Percentiles rank a stretch among this genome's conserved stretches.
phyloP scores from a whole-genome alignment of 768 basidiomycete genomes.

The Pleurotus djamor region DNA sequence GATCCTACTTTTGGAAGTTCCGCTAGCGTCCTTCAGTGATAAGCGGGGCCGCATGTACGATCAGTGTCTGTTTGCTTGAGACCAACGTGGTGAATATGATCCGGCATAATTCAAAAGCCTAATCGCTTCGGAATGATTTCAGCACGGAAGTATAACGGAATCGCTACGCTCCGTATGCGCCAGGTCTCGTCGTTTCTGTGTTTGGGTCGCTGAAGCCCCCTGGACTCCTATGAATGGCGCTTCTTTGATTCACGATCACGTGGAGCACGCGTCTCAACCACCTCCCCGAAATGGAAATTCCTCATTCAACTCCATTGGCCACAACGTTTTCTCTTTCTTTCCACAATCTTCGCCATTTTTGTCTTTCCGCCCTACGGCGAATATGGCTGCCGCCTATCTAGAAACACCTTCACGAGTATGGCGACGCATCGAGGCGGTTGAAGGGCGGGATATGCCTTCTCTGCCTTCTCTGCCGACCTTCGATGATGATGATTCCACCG shows the following conservation, averaged over 20 bases:
- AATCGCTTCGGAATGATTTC: neutral
- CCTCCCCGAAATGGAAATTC: neutral
- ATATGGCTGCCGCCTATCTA: slow-evolving; percentile 40
- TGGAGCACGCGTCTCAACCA: neutral
- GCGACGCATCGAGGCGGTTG: slow-evolving; percentile 78
- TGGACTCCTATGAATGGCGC: neutral
- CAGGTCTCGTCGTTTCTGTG: neutral
- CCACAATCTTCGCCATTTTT: neutral
- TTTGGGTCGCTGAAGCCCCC: neutral
- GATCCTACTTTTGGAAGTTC: neutral
- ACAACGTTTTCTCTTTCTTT: neutral
- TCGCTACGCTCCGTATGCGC: neutral
- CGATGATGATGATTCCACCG: slow-evolving; percentile 52
- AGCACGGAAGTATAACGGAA: neutral
- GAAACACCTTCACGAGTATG: slow-evolving; percentile 87
- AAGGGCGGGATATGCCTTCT: slow-evolving; percentile 77
- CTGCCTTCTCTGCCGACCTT: slow-evolving; percentile 74
- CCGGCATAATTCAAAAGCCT: neutral
- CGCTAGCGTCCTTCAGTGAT: neutral
- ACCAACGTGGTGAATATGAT: neutral
- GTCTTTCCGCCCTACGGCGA: neutral
- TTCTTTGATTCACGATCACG: neutral
- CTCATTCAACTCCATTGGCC: neutral
- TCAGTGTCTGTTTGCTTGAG: neutral
- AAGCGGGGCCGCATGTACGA: neutral